phyloP scores from a whole-genome alignment of 176 grass and related monocot genomes.

The Triticum turgidum region DNA sequence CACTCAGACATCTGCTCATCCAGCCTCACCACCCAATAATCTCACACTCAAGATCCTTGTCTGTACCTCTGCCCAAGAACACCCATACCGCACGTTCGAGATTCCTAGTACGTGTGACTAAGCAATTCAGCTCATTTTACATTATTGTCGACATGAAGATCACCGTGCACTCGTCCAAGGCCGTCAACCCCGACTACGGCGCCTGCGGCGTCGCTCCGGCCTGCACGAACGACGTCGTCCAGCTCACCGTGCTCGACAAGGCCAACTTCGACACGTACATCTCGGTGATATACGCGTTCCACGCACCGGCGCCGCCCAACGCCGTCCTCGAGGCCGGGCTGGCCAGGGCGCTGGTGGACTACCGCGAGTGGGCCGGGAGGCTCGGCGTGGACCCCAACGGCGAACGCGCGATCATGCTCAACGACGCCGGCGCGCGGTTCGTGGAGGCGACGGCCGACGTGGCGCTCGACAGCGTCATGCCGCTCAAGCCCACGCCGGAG shows the following conservation, averaged over 20 bases:
- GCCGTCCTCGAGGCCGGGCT: not conserved
- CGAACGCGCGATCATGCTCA: conserved; percentile 31
- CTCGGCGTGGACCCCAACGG: not conserved
- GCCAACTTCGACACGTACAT: conserved; percentile 14
- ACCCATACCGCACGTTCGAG: no score
- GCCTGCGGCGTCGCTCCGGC: not conserved
- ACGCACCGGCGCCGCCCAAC: not conserved
- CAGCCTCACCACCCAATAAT: no score
- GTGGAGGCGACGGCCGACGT: conserved; percentile 21
- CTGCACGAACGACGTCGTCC: not conserved
- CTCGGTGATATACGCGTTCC: conserved; percentile 26
- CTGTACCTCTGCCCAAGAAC: no score
- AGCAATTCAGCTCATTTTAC: no score
- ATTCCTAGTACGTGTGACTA: no score
- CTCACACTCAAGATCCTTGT: no score
- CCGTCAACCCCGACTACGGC: conserved; percentile 7
- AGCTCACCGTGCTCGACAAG: conserved; percentile 19
- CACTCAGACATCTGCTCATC: no score
- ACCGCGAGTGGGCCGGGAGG: conserved; percentile 35
- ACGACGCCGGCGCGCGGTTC: conserved; percentile 16
- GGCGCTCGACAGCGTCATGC: not conserved
- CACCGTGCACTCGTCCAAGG: conserved; percentile 22
- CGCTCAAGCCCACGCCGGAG: not conserved
- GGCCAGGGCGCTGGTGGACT: conserved; percentile 7
- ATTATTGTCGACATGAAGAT: conserved; percentile 1